phyloP scores from a whole-genome alignment of 768 basidiomycete species.

The Suillus decipiens region DNA sequence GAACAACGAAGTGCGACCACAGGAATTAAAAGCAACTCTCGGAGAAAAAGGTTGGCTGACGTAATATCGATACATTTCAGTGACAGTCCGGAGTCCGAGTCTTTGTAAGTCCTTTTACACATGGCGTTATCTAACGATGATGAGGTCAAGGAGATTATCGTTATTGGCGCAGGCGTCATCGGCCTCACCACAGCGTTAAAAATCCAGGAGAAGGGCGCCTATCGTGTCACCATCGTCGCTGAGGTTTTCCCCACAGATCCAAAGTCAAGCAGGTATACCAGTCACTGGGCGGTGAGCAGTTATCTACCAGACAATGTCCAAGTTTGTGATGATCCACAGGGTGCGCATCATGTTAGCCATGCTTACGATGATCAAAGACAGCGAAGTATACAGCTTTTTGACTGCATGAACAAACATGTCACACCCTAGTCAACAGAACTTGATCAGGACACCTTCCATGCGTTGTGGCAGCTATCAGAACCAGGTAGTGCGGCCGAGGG shows the following conservation, averaged over 20 bases:
- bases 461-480: slow-evolving; percentile 72
- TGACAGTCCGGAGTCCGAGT: not conserved
- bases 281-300: slow-evolving; percentile 74
- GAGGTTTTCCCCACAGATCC: slow-evolving; percentile 73
- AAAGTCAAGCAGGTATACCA: slow-evolving; percentile 74
- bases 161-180: slow-evolving; percentile 62
- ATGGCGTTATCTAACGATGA: slow-evolving; percentile 3
- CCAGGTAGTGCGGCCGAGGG: slow-evolving; percentile 55
- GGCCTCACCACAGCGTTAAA: slow-evolving; percentile 76
- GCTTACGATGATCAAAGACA: slow-evolving; percentile 52
- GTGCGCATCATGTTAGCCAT: slow-evolving; percentile 75
- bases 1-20: not conserved
- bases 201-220: slow-evolving; percentile 62
- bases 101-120: not conserved
- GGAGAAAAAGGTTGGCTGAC: slow-evolving; percentile 17
- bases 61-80: slow-evolving; percentile 10
- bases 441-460: slow-evolving; percentile 73
- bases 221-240: slow-evolving; percentile 69
- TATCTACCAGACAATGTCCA: not conserved
- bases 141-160: slow-evolving; percentile 31
- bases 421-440: slow-evolving; percentile 43
- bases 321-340: slow-evolving; percentile 41
- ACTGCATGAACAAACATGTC: not conserved
- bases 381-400: slow-evolving; percentile 44
- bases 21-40: slow-evolving; percentile 1